Evolutionary conservation across 371 early-diverging fungal genomes (phyloP), one percentile per base, ranked within the genome.

Genomic region (Actinomucor elegans): DNA sequence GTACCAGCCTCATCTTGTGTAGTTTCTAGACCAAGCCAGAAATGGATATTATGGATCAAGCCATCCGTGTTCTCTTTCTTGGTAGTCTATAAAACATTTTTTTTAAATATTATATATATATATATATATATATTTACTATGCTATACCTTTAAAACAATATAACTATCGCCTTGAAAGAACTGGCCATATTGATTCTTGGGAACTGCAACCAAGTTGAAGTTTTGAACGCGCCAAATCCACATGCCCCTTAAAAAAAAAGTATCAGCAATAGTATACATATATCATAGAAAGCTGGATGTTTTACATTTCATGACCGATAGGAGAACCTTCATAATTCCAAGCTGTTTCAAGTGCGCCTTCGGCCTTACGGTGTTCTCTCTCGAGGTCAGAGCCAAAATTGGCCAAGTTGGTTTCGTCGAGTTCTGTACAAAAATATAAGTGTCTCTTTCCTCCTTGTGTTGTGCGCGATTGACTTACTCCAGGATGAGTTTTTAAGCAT

Each of bases 181-280:
- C 15, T 63, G 57, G 7, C 94, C 94, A 44, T 81, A 82, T 23
- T 84, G 65, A 17, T 73, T 67, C 51, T 77, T 73, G 52, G 90
- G 85, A 36, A 83, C 80, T 28, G 84, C 38, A 5, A 84, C 79
- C 15, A 92, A 78, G 42, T 81, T 61, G 73, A 93, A 93, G 57
- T 85, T 70, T 64, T 91, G 90, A 42, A 93, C 88, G 48, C 94
- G 79, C 91, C 91, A 93, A 42, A 91, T 71, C 73, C 82, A 78
- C 43, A 90, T 69, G 28, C 91, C 91, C 32, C 80, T 81, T 41
- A 15, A 2, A 34, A 45, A 1, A 33, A 37, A 26, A n/a, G n/a
- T 8, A 6, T 14, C 9, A 38, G 4, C 20, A 38, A 21, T 12
- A 38, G n/a, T 45, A 18, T 52, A 14, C 3, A 24, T 31, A 29